Evolutionary conservation across 257 asterid species (phyloP).

Genomic region (Ballota nigra): DNA sequence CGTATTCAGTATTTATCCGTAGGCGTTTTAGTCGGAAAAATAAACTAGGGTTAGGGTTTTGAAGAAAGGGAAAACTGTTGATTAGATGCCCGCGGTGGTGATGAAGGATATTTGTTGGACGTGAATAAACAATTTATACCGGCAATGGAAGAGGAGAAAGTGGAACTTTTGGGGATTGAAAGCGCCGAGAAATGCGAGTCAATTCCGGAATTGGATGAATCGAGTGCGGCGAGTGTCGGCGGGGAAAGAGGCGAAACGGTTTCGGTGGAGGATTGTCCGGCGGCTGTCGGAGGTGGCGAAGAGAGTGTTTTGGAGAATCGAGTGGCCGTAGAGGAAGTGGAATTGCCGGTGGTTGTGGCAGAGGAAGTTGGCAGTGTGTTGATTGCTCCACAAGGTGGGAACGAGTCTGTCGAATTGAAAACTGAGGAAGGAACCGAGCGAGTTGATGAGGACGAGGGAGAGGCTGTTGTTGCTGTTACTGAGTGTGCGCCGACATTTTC

Average conservation of each 20-base stretch:
- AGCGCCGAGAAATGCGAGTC: slow-evolving; percentile 37
- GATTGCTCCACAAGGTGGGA: slow-evolving; percentile 23
- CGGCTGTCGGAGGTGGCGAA: slow-evolving; percentile 16
- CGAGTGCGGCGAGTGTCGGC: slow-evolving; percentile 23
- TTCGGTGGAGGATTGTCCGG: slow-evolving; percentile 22
- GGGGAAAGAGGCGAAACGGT: slow-evolving; percentile 23
- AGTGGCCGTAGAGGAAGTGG: slow-evolving; percentile 17
- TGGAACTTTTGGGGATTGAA: slow-evolving; percentile 21
- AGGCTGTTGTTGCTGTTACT: slow-evolving; percentile 20
- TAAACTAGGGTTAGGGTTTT: slow-evolving; percentile 68
- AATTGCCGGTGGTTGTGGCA: slow-evolving; percentile 15
- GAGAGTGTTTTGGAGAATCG: slow-evolving; percentile 23
- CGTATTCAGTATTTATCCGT: slow-evolving; percentile 1
- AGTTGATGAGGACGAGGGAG: slow-evolving; percentile 19
- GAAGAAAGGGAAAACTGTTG: background rate
- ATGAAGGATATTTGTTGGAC: slow-evolving; percentile 32
- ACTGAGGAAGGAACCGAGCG: slow-evolving; percentile 27
- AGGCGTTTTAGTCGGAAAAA: slow-evolving; percentile 2
- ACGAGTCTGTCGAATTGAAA: slow-evolving; percentile 5
- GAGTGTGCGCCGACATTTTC: background rate
- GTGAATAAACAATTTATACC: slow-evolving; percentile 30
- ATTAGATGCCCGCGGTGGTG: slow-evolving; percentile 36
- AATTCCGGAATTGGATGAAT: slow-evolving; percentile 28
- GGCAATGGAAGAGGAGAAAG: slow-evolving; percentile 32
- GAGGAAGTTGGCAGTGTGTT: slow-evolving; percentile 29